Percentiles rank a stretch among this genome's conserved stretches.
These are phyloP conservation scores for Pleodorina starrii DNA, from an alignment of 139 green algal genomes.

Conservation along the genomic window DNA sequence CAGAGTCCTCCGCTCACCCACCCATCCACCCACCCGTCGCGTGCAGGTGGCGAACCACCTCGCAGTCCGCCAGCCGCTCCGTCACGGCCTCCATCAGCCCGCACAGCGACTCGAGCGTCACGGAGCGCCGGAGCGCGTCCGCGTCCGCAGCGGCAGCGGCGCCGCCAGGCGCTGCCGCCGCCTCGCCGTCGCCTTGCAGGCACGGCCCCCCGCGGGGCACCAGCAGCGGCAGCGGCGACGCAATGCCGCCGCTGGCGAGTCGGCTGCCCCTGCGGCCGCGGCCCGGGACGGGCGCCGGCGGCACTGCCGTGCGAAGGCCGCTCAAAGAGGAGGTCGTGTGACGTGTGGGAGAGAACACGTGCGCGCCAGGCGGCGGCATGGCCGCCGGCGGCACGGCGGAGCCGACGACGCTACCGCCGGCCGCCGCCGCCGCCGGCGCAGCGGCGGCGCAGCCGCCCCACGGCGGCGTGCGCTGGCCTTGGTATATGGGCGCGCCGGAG, in stretches of 20 bases:
- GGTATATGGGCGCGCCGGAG: not conserved
- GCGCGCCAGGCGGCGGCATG: not conserved
- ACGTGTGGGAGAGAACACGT: not conserved
- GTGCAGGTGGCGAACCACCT: constrained; percentile 12
- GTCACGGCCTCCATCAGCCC: not conserved
- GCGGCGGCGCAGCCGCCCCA: not conserved
- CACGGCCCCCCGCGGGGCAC: not conserved
- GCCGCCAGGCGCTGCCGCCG: not conserved
- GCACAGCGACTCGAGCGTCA: not conserved
- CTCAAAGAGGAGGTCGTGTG: not conserved
- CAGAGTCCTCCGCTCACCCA: too few species aligned
- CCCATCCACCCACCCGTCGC: not conserved
- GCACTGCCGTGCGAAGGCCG: not conserved
- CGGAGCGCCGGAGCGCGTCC: not conserved
- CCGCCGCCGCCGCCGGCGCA: not conserved
- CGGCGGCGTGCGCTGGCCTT: not conserved
- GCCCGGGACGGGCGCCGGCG: not conserved
- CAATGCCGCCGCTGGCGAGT: not conserved
- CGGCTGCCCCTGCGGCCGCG: constrained; percentile 17
- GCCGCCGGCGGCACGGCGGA: not conserved
- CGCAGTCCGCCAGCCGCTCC: constrained; percentile 1
- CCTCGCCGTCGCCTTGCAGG: not conserved
- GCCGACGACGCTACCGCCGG: not conserved
- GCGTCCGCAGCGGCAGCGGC: not conserved
- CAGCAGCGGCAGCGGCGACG: not conserved